Evolutionary conservation across 2,329 filamentous ascomycete species (phyloP), one percentile per base, ranked within the genome.

Genomic region (Ophiostoma montium): DNA sequence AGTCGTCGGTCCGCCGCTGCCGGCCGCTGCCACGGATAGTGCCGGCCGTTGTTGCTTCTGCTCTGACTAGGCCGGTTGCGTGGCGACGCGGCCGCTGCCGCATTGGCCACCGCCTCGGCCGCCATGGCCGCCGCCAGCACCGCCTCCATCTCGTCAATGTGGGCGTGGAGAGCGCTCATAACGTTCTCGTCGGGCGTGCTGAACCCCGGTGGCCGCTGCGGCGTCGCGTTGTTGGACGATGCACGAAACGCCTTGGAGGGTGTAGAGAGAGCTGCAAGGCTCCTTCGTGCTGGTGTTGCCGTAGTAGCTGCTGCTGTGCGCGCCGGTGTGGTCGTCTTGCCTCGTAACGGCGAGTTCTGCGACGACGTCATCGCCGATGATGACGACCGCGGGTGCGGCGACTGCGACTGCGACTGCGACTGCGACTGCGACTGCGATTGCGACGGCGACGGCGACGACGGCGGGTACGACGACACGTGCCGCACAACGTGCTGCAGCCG

Each of bases 61-160:
- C n/a, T 32, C 9, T 43, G 43, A 18, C 12, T 27, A 11, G n/a
- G 42, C 4, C 38, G 51, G 9, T 38, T 38, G 5, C 32, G 43
- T 2, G 41, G 43, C 10, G 50, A 49, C 13, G 39, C 43, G 5
- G 47, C 47, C 9, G 33, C 30, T 1, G 49, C 47, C 3, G 50
- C 46, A n/a, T 33, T 44, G 27, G 42, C 42, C 42, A 30, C 42
- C 1, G 48, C 50, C 56, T 48, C 52, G 2, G 46, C 51, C 6
- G 48, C 44, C 19, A 48, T 48, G 11, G 49, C 53, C 1, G 46
- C 50, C 3, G 52, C 51, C 49, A 65, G 48, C 2, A 62, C 51
- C 5, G 55, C 59, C 54, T 70, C 67, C 62, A 71, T 66, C 51
- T 69, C 67, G 52, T 69, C 64, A 12, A 71, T 64, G 53, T 63